phyloP scores from a whole-genome alignment of 2,329 filamentous ascomycete species.

The Onygenales sp. region DNA sequence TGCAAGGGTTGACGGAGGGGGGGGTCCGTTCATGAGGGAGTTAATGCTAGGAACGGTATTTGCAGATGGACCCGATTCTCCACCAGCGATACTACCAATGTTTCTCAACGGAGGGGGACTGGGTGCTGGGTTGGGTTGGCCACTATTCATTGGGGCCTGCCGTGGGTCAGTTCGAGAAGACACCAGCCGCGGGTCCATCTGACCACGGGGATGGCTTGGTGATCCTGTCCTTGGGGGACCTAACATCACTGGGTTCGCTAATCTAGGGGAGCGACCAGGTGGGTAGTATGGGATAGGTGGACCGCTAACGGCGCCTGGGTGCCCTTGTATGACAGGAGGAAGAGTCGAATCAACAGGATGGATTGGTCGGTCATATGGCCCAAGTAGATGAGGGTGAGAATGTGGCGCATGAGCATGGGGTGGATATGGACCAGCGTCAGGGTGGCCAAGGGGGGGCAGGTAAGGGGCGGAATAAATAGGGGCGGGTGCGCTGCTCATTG shows the following conservation, averaged over 20 bases:
- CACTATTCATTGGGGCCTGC: slow-evolving; percentile 16
- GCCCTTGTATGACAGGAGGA: slow-evolving; percentile 14
- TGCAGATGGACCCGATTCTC: slow-evolving; percentile 21
- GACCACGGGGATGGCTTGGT: slow-evolving; percentile 1
- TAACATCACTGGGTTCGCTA: slow-evolving; percentile 6
- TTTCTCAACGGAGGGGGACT: slow-evolving; percentile 21
- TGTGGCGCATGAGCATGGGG: slow-evolving; percentile 21
- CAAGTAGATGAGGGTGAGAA: slow-evolving; percentile 17
- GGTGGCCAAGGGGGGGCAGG: slow-evolving; percentile 24
- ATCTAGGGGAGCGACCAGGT: slow-evolving; percentile 18
- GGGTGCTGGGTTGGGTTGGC: slow-evolving; percentile 8
- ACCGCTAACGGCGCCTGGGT: slow-evolving; percentile 15
- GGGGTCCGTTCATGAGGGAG: slow-evolving; percentile 33
- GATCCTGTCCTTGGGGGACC: not conserved
- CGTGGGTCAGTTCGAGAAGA: slow-evolving; percentile 23
- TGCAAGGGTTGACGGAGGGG: slow-evolving; percentile 14
- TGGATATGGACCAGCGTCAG: slow-evolving; percentile 22
- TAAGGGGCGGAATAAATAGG: slow-evolving; percentile 28
- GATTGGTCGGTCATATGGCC: slow-evolving; percentile 25
- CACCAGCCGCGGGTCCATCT: slow-evolving; percentile 25
- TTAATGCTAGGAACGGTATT: slow-evolving; percentile 47
- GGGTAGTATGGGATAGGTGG: slow-evolving; percentile 17
- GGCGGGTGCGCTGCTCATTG: slow-evolving; percentile 33
- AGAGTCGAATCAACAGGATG: slow-evolving; percentile 23
- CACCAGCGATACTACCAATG: slow-evolving; percentile 15